phyloP scores from a whole-genome alignment of 2,329 filamentous ascomycete species.

The Aspergillaceae sp. region DNA sequence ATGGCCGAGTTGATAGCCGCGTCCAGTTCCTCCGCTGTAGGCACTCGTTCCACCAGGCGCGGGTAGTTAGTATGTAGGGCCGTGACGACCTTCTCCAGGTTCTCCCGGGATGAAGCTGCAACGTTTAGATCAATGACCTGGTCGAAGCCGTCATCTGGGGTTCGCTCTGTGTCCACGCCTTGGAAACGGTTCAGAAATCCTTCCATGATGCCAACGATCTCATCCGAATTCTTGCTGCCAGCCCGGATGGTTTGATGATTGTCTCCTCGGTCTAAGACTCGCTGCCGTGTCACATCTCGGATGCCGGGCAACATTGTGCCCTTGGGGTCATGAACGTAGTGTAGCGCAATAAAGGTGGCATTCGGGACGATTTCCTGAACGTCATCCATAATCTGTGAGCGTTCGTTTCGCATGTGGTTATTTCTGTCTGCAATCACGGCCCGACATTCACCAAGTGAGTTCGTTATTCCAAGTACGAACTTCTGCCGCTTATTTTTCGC shows the following conservation, averaged over 20 bases:
- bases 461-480: conserved; percentile 65
- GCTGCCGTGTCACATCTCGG: conserved; percentile 62
- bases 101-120: conserved; percentile 65
- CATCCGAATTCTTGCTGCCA: conserved; percentile 57
- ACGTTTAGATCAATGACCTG: conserved; percentile 77
- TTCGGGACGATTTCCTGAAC: conserved; percentile 53
- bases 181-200: conserved; percentile 85
- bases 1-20: conserved; percentile 67
- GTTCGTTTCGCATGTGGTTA: conserved; percentile 81
- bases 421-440: conserved; percentile 90
- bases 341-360: conserved; percentile 70
- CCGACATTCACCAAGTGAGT: conserved; percentile 53
- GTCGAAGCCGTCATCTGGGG: conserved; percentile 78
- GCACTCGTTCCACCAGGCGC: conserved; percentile 57
- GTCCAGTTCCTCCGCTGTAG: conserved; percentile 66
- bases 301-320: conserved; percentile 59
- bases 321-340: conserved; percentile 70
- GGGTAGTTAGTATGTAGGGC: conserved; percentile 71
- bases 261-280: conserved; percentile 78
- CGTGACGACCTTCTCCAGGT: conserved; percentile 70
- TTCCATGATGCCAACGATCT: conserved; percentile 88
- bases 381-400: conserved; percentile 78
- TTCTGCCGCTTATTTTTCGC: conserved; percentile 63
- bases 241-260: conserved; percentile 98
- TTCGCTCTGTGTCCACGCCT: conserved; percentile 54